A percentile compares a stretch with the other conserved stretches of the same genome.
phyloP scores from a whole-genome alignment of 2,329 filamentous ascomycete species.

The Zasmidium citrigriseum region DNA sequence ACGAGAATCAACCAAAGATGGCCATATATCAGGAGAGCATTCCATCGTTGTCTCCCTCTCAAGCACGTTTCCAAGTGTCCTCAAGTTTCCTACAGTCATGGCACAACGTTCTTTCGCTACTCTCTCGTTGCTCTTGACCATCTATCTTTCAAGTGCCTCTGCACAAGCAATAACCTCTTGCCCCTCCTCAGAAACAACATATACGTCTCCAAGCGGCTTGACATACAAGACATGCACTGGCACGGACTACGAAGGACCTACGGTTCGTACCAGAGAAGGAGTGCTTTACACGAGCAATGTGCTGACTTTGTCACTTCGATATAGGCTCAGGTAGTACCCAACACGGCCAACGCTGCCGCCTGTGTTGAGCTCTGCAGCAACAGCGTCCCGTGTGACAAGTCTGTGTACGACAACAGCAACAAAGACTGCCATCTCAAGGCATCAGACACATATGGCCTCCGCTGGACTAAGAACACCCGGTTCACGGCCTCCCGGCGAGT shows the following conservation, averaged over 20 bases:
- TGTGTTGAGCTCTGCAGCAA: constrained; percentile 3
- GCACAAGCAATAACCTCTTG: constrained; percentile 1
- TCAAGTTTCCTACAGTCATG: neutral
- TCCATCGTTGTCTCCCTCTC: neutral
- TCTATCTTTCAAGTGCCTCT: neutral
- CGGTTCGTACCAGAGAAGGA: too few relatives aligned
- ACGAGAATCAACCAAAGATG: neutral
- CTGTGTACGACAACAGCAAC: constrained; percentile 14
- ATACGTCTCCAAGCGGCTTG: neutral
- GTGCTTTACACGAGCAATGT: too few relatives aligned
- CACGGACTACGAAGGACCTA: neutral
- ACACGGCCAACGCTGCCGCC: neutral
- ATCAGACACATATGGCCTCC: constrained; percentile 1
- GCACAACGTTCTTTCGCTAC: neutral
- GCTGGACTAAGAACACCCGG: constrained; percentile 3
- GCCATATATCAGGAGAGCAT: neutral
- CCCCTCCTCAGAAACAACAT: constrained; percentile 2
- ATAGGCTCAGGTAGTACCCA: constrained; percentile 2
- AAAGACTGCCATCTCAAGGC: constrained; percentile 14
- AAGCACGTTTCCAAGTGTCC: neutral
- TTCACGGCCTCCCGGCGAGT: constrained; percentile 6
- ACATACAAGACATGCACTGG: constrained; percentile 3
- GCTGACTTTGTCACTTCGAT: too few relatives aligned
- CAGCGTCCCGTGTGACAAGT: neutral
- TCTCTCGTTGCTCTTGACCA: neutral